Percentiles rank a stretch among this genome's conserved stretches.
phyloP scores from a whole-genome alignment of 225 moss, liverwort and hornwort genomes.

The Sphagnum tenellum region DNA sequence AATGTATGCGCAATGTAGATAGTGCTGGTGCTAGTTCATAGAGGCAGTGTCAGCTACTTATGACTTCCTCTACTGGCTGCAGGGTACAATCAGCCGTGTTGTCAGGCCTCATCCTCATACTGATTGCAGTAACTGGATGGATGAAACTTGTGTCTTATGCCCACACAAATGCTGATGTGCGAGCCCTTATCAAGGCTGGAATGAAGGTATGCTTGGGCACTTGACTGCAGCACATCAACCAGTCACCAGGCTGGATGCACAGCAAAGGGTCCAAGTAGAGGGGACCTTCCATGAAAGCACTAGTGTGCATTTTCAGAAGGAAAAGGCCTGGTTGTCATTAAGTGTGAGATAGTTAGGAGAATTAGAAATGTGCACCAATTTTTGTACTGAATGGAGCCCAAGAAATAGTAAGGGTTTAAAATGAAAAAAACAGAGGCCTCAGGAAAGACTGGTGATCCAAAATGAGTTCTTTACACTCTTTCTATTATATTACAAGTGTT shows the following conservation, averaged over 20 bases:
- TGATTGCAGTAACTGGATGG: slow-evolving; percentile 57
- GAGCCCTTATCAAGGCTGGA: slow-evolving; percentile 38
- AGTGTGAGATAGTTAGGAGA: background rate
- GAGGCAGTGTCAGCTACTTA: background rate
- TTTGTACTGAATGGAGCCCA: background rate
- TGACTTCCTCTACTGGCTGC: slow-evolving; percentile 10
- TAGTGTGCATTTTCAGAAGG: too few species aligned
- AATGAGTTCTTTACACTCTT: too few species aligned
- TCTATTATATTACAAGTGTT: background rate
- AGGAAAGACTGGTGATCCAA: too few species aligned
- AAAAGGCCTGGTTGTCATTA: background rate
- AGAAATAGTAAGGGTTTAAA: too few species aligned
- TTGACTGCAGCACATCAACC: background rate
- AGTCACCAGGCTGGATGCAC: background rate
- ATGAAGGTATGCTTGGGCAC: slow-evolving; percentile 25
- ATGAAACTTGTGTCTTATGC: slow-evolving; percentile 86
- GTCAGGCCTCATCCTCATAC: slow-evolving; percentile 50
- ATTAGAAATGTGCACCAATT: background rate
- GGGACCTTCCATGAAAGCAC: too few species aligned
- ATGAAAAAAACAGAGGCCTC: too few species aligned
- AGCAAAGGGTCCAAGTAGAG: too few species aligned
- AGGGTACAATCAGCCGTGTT: slow-evolving; percentile 68
- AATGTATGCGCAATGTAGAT: background rate
- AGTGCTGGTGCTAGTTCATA: too few species aligned
- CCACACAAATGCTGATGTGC: slow-evolving; percentile 56